Evolutionary conservation across 495 filamentous ascomycete species (phyloP).

Genomic region (Tuber umbilicatum): DNA sequence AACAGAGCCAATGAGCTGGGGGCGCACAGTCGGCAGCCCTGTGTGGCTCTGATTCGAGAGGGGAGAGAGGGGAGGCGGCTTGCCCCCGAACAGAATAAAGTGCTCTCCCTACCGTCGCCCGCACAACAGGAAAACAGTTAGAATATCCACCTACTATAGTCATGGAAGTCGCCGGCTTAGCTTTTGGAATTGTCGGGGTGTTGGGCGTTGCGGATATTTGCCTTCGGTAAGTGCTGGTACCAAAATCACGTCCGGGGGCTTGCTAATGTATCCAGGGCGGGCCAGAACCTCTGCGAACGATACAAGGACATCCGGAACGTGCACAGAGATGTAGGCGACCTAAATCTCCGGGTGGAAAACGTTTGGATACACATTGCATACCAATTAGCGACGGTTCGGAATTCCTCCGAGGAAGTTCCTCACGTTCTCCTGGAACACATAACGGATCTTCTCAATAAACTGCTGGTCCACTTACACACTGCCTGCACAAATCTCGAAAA

Average conservation of each 20-base stretch:
- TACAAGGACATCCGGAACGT: slow-evolving; percentile 34
- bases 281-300: slow-evolving; percentile 15
- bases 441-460: slow-evolving; percentile 39
- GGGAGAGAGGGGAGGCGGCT: background rate
- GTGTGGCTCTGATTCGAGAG: background rate
- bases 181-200: slow-evolving; percentile 17
- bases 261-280: slow-evolving; percentile 12
- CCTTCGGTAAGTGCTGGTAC: slow-evolving; percentile 11
- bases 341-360: slow-evolving; percentile 41
- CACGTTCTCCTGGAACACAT: slow-evolving; percentile 43
- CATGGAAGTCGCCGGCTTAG: slow-evolving; percentile 10
- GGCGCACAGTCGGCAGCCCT: background rate
- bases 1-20: background rate
- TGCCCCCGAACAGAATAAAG: background rate
- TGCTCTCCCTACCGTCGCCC: background rate
- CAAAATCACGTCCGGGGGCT: background rate
- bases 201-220: slow-evolving; percentile 26
- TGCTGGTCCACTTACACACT: slow-evolving; percentile 40
- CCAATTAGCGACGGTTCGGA: slow-evolving; percentile 44
- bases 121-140: background rate
- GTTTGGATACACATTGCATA: slow-evolving; percentile 42
- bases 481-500: slow-evolving; percentile 37
- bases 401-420: slow-evolving; percentile 42
- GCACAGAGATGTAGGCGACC: slow-evolving; percentile 40
- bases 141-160: background rate